Conservation (phyloP, 2,329 filamentous ascomycete species). For the Colletotrichum ledebouriae region DNA sequence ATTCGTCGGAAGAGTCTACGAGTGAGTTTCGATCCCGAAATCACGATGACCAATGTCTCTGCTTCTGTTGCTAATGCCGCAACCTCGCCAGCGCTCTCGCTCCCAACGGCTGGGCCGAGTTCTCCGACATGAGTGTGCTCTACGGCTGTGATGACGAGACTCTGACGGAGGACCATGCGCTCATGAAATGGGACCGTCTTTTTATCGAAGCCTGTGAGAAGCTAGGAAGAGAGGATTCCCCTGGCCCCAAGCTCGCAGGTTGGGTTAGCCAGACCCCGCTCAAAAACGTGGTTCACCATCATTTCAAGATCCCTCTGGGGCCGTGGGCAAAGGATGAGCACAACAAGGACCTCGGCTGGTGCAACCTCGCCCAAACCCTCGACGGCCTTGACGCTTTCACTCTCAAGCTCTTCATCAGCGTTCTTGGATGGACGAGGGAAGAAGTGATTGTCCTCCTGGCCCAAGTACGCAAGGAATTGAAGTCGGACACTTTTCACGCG, state of each 20-base stretch:
- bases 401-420: background rate
- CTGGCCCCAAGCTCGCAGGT: background rate
- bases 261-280: background rate
- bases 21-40: background rate
- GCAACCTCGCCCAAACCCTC: background rate
- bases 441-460: background rate
- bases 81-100: constrained; percentile 58
- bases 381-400: background rate
- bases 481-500: background rate
- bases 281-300: background rate
- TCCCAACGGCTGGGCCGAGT: constrained; percentile 67
- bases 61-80: too few relatives aligned
- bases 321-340: background rate
- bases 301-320: background rate
- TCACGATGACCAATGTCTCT: too few relatives aligned
- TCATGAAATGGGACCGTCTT: constrained; percentile 61
- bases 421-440: background rate
- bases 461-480: background rate
- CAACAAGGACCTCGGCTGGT: background rate
- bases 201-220: constrained; percentile 57
- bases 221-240: background rate
- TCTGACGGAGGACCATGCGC: constrained; percentile 55
- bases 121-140: constrained; percentile 66
- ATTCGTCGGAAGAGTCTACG: background rate
- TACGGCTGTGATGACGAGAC: constrained; percentile 58